Evolutionary conservation across 2,329 filamentous ascomycete species (phyloP), one percentile per base, ranked within the genome.

Genomic region (Bimuria novae-zelandiae): DNA sequence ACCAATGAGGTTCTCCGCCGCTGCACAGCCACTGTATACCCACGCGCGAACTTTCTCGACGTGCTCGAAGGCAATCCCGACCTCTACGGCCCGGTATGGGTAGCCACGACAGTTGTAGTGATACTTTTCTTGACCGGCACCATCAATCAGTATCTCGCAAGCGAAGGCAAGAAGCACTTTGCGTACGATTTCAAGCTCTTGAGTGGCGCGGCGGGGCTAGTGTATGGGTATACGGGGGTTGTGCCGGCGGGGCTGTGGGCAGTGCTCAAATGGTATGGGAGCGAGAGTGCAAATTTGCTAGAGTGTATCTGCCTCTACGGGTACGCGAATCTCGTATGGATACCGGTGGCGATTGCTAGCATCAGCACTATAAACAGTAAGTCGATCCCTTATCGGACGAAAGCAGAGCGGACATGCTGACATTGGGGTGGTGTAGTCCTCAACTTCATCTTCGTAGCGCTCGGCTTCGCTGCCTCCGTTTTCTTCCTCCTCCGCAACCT

Each of bases 11-110:
- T 99, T 17, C 79, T 97, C 51, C 82, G 87, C 68, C 89, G 94
- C 61, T 97, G 94, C 77, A 87, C 87, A 75, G 89, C 92, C 1
- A 88, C 93, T n/a, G 79, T 97, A 33, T 96, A 89, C 75, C 94
- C 94, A 40, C 87, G 91, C 58, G 88, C 88, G 52, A 97, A 96
- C 80, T 99, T 99, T 77, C 87, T 99, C 59, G 94, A 99, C 71
- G 91, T 97, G 30, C 83, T 99, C 23, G 94, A 99, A 72, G 94
- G 94, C 17, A 97, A 97, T 73, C 90, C 94, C 1, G 94, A 99
- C 70, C 79, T 99, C 29, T 99, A 99, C 79, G 93, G 93, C 1
- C 94, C 94, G 1, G 92, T 97, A 71, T 99, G 94, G 94, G 97
- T 99, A 77, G 94, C 94, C 8, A 97, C 94, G 0, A 97, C 94